Percentiles rank a stretch among this genome's conserved stretches.
Conservation (phyloP, 176 grass and related monocot genomes). For the Oropetium thomaeum region DNA sequence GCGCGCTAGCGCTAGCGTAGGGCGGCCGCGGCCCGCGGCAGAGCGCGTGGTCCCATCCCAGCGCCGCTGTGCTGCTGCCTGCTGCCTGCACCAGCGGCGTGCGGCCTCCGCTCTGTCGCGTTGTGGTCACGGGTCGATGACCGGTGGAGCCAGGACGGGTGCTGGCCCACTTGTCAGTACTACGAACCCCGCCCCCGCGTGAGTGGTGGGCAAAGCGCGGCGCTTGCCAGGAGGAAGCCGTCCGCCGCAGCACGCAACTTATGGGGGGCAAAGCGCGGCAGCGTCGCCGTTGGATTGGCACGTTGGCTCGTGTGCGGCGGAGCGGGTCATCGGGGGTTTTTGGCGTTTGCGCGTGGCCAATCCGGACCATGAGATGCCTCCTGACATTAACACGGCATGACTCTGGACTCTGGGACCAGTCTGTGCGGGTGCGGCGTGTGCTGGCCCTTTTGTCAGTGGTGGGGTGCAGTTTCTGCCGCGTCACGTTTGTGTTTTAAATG, state of each 20-base stretch:
- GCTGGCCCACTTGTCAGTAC: not conserved
- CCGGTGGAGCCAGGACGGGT: not conserved
- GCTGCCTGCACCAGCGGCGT: not conserved
- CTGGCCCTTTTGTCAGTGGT: no score
- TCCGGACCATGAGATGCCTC: not conserved
- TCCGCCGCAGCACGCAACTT: not conserved
- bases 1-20: constrained; percentile 10
- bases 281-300: not conserved
- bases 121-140: not conserved
- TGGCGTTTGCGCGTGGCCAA: not conserved
- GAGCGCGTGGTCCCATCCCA: constrained; percentile 39
- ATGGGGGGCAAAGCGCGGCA: no score
- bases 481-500: no score
- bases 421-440: no score
- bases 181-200: no score
- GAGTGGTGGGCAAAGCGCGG: no score
- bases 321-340: not conserved
- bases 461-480: no score
- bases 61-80: constrained; percentile 11
- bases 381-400: no score
- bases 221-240: not conserved
- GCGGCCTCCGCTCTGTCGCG: not conserved
- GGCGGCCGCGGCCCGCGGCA: constrained; percentile 30
- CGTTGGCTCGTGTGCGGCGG: not conserved
- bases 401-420: no score